Evolutionary conservation across 2,329 filamentous ascomycete genomes (phyloP).

Genomic region (Dryadomyces sulphureus): DNA sequence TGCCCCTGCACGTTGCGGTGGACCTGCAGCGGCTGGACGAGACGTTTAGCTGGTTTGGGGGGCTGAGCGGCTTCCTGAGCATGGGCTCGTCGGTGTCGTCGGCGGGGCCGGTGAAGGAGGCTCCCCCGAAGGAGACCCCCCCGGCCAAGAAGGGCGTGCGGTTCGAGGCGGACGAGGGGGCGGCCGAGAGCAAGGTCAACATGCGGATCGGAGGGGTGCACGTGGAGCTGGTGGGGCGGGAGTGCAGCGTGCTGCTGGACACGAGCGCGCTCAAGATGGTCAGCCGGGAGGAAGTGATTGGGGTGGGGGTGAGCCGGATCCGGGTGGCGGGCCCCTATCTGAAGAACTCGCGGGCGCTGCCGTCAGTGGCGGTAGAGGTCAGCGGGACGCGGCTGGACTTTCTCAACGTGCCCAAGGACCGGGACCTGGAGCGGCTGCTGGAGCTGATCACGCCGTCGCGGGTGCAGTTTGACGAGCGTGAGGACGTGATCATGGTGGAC

Average conservation of each 20-base stretch:
- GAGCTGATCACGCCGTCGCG: slow-evolving; percentile 84
- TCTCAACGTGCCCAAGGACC: slow-evolving; percentile 55
- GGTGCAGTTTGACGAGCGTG: slow-evolving; percentile 68
- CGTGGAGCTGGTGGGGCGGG: slow-evolving; percentile 63
- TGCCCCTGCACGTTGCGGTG: slow-evolving; percentile 61
- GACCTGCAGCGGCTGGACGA: slow-evolving; percentile 75
- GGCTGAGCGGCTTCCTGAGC: slow-evolving; percentile 79
- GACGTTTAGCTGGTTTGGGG: slow-evolving; percentile 76
- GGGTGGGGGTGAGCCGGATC: slow-evolving; percentile 61
- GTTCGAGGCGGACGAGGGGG: slow-evolving; percentile 37
- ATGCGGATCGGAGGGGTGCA: slow-evolving; percentile 60
- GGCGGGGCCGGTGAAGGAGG: slow-evolving; percentile 41
- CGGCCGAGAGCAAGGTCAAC: slow-evolving; percentile 53
- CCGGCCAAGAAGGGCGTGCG: slow-evolving; percentile 33
- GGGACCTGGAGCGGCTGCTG: slow-evolving; percentile 68
- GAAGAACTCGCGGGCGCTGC: slow-evolving; percentile 25
- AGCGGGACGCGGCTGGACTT: slow-evolving; percentile 59
- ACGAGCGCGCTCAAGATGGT: slow-evolving; percentile 74
- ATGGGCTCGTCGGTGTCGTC: slow-evolving; percentile 74
- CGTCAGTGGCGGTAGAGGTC: slow-evolving; percentile 49
- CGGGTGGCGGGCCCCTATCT: slow-evolving; percentile 57
- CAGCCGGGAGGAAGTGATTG: slow-evolving; percentile 56
- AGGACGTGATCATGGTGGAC: slow-evolving; percentile 90
- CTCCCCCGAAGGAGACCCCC: too few species aligned
- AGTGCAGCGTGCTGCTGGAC: slow-evolving; percentile 58